Percentiles rank a stretch among this genome's conserved stretches.
Conservation (phyloP, 2,329 filamentous ascomycete genomes). For the Hawksworthiomyces lignivorus region DNA sequence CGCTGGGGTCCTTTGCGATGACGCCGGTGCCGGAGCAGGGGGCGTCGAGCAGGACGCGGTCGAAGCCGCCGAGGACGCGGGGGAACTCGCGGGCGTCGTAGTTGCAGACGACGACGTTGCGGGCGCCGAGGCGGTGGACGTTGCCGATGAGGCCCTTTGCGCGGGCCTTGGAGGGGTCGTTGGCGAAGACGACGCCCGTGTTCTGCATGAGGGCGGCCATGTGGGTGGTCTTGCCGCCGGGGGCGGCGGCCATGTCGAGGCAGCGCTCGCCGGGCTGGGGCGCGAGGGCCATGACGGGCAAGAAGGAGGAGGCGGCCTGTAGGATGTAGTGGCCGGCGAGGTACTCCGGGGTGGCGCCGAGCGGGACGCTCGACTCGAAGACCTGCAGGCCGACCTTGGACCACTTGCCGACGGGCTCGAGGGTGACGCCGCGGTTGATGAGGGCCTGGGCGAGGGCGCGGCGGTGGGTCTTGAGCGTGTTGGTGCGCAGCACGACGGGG, state of each 20-base stretch:
- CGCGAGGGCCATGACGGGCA: constrained; percentile 94
- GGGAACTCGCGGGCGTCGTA: constrained; percentile 94
- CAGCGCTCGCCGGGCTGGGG: constrained; percentile 89
- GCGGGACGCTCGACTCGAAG: constrained; percentile 77
- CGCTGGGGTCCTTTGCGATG: constrained; percentile 90
- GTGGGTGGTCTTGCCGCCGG: constrained; percentile 93
- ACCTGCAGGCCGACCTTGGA: constrained; percentile 95
- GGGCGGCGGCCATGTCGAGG: constrained; percentile 89
- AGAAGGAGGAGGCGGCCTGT: constrained; percentile 91
- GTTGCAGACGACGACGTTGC: constrained; percentile 92
- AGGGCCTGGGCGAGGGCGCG: constrained; percentile 83
- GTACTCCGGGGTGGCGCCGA: constrained; percentile 95
- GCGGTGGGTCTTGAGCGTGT: constrained; percentile 73
- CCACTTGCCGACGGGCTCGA: constrained; percentile 98
- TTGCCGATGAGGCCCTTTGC: constrained; percentile 97
- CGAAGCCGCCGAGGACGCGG: constrained; percentile 89
- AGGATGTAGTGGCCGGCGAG: constrained; percentile 96
- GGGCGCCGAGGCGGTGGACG: constrained; percentile 86
- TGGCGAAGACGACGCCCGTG: constrained; percentile 89
- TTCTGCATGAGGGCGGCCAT: constrained; percentile 98
- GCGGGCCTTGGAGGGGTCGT: constrained; percentile 90
- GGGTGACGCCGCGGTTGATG: constrained; percentile 91
- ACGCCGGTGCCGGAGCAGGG: constrained; percentile 96
- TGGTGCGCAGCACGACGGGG: constrained; percentile 92
- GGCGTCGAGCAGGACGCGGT: constrained; percentile 87